phyloP scores from a whole-genome alignment of 805 yeast genomes.

The Myxozyma neglecta region DNA sequence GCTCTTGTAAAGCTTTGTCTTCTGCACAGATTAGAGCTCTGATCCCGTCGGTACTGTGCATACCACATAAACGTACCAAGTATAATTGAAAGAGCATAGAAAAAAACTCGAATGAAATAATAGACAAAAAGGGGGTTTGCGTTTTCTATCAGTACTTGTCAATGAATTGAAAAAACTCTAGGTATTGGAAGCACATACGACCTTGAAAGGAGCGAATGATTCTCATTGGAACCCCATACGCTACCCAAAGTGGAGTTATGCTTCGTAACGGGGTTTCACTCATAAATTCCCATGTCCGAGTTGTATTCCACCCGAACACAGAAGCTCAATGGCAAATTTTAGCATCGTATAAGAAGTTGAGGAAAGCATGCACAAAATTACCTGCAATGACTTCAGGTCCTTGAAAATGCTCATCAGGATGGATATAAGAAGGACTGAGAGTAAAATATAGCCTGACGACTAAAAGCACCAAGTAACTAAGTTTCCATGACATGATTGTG shows the following conservation, averaged over 20 bases:
- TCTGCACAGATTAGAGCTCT: conserved; percentile 9
- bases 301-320: conserved; percentile 46
- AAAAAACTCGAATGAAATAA: conserved; percentile 26
- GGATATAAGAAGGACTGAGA: conserved; percentile 78
- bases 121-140: conserved; percentile 26
- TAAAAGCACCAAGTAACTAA: conserved; percentile 23
- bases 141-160: background rate
- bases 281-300: conserved; percentile 82
- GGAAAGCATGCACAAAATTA: conserved; percentile 27
- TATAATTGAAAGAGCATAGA: conserved; percentile 23
- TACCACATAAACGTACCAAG: conserved; percentile 12
- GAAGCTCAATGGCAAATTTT: background rate
- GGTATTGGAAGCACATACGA: conserved; percentile 16
- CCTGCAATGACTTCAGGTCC: conserved; percentile 70
- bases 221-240: conserved; percentile 66
- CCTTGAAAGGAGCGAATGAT: conserved; percentile 32
- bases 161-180: background rate
- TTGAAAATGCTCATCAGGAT: conserved; percentile 98
- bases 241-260: conserved; percentile 60
- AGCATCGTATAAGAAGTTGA: background rate
- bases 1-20: conserved; percentile 32
- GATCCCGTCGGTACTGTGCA: background rate
- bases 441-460: conserved; percentile 55
- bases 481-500: conserved; percentile 27
- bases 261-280: conserved; percentile 64